Evolutionary conservation across 2,329 filamentous ascomycete species (phyloP), one percentile per base, ranked within the genome.

Genomic region (Fusarium ambrosium): DNA sequence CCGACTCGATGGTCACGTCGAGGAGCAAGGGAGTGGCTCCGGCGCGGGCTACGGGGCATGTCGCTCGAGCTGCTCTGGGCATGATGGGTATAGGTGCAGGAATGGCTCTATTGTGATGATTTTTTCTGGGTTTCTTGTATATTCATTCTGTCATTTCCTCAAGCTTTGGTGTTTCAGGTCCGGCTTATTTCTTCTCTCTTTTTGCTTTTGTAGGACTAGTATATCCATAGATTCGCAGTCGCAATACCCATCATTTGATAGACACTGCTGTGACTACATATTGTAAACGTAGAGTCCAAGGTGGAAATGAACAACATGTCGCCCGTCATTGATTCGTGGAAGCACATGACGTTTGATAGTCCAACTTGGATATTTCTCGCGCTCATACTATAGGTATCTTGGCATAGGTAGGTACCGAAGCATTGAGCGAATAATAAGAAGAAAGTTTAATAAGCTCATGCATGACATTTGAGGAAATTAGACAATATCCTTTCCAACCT

Each of bases 31-130:
- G 70, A 22, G 64, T 69, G 9, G 75, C 74, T 8, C 67, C 68
- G n/a, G 68, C 77, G 27, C 71, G 71, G 48, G 75, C 73, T 55
- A 83, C 81, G 16, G 79, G 68, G 10, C 78, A 77, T 16, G 69
- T 80, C 20, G 79, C 77, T 43, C 73, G 77, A 16, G 80, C 77
- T 27, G 81, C 80, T 16, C 34, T 82, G 22, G 81, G 81, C 6
- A 74, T 80, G 8, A 18, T 81, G 13, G 81, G 81, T 24, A 72
- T 82, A 13, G 80, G 80, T 53, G 79, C 79, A 16, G 80, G 79
- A 3, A 77, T 81, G 74, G 79, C 71, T 13, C 69, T 76, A 55
- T 27, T 80, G 45, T 81, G 53, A 64, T 67, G 8, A 48, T 22
- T 13, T 24, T 48, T 59, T 24, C 20, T 22, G 13, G 14, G 20